phyloP scores from a whole-genome alignment of 371 early-diverging fungal genomes.

The Dinochytrium kinnereticum region DNA sequence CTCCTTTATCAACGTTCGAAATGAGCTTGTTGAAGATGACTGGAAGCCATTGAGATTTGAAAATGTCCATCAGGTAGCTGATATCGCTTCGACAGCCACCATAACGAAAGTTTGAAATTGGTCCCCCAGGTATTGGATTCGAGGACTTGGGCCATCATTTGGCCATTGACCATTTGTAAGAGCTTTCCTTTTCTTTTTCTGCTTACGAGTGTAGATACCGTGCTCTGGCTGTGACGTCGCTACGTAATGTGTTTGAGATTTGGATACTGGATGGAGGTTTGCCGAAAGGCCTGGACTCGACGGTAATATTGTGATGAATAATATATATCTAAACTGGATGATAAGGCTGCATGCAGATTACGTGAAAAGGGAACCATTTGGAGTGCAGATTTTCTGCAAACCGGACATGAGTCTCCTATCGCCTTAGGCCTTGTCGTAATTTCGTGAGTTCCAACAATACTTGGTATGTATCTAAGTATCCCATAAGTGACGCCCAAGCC shows the following conservation, averaged over 20 bases:
- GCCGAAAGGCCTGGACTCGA: too few species aligned
- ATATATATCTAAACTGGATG: too few species aligned
- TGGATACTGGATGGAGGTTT: background rate
- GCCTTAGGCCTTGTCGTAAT: too few species aligned
- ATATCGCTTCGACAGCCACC: too few species aligned
- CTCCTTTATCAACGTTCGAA: slow-evolving; percentile 15
- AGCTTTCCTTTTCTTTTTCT: background rate
- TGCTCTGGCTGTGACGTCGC: background rate
- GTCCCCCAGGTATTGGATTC: slow-evolving; percentile 26
- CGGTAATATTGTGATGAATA: too few species aligned
- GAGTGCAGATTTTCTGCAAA: slow-evolving; percentile 16
- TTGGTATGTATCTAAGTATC: background rate
- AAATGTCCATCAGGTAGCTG: background rate
- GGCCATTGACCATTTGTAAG: slow-evolving; percentile 33
- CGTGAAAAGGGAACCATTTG: background rate
- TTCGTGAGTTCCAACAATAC: background rate
- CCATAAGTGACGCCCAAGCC: background rate
- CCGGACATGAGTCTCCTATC: background rate
- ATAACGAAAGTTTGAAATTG: slow-evolving; percentile 19
- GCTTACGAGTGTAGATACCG: background rate
- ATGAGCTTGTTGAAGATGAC: background rate
- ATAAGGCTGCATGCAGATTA: background rate
- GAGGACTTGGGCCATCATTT: slow-evolving; percentile 24
- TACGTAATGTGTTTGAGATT: background rate
- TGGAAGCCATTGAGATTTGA: background rate